Base-by-base conservation (phyloP, 192 early-diverging fungal genomes). In the Entomortierella parvispora region DNA sequence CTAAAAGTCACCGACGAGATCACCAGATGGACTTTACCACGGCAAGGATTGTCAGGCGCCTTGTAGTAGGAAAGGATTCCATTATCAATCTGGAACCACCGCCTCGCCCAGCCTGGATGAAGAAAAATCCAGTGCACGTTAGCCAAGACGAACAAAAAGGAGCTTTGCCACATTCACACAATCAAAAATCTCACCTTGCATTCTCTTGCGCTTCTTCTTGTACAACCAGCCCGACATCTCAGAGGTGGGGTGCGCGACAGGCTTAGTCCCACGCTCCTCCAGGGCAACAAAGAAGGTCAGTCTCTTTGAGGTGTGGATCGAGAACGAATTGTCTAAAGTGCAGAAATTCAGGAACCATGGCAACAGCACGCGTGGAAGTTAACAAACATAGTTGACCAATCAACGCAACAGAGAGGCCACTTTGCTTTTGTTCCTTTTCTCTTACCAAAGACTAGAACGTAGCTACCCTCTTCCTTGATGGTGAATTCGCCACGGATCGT, bases 61-160 rank as follows among this genome's bases (percentile, higher is more conserved):
- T 89, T 94, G 72, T 84, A 92, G 82, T 98, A 97, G 4, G 90
- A 84, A 25, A 98, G 77, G 56, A 90, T 84, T 2, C 93, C 94
- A 63, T 92, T 80, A 60, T 94, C 88, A 20, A 96, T 83, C 28
- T 85, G 76, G 42, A 97, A 88, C 95, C 95, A 98, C 33, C 97
- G 91, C 64, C 92, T 91, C 33, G 93, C 90, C 88, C 92, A 98
- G 10, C 96, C 96, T 87, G 34, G 43, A 55, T 25, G 52, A 20
- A 46, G 47, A 18, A 8, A 51, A n/a, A n/a, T n/a, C n/a, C 7
- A 31, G 5, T 40, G 37, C 37, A 40, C 15, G 42, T 25, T 6
- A 18, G 31, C 15, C n/a, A 10, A 53, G 28, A 53, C 10, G 2
- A 18, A 26, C 23, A 44, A 46, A 18, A 2, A 11, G 14, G 25